Evolutionary conservation across 768 basidiomycete species (phyloP).

Genomic region (Mycena olivaceomarginata): DNA sequence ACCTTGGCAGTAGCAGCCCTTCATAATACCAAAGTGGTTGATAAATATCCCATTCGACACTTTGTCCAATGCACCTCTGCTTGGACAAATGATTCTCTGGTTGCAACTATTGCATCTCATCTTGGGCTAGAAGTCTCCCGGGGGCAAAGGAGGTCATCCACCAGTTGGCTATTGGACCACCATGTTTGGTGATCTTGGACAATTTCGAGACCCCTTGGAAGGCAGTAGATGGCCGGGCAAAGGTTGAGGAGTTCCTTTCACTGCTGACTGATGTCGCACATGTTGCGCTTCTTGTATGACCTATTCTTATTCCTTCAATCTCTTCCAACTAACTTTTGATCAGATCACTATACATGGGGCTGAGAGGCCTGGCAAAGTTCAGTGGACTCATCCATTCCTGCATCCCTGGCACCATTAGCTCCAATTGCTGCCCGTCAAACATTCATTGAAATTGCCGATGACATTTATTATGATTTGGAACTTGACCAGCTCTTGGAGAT

Average conservation of each 20-base stretch:
- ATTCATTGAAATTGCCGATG: no score
- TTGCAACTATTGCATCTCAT: background rate
- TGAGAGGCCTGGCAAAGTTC: no score
- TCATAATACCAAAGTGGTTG: no score
- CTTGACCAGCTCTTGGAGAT: no score
- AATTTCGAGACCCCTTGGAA: background rate
- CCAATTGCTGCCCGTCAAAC: no score
- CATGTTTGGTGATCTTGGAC: background rate
- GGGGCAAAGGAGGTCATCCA: background rate
- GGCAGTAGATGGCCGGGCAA: background rate
- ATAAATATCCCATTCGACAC: background rate
- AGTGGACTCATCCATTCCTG: no score
- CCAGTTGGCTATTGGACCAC: background rate
- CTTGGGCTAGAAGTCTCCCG: background rate
- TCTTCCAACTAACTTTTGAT: background rate
- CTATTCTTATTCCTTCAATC: background rate
- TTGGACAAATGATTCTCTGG: background rate
- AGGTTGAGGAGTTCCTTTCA: background rate
- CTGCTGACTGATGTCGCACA: background rate
- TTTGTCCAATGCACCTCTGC: background rate
- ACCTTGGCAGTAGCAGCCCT: no score
- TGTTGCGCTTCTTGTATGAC: background rate
- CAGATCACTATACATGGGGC: conserved; percentile 27
- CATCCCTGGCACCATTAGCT: no score
- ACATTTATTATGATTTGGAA: no score